Evolutionary conservation across 1,284 basidiomycete species (phyloP).

Genomic region (Ceratobasidium sp.): DNA sequence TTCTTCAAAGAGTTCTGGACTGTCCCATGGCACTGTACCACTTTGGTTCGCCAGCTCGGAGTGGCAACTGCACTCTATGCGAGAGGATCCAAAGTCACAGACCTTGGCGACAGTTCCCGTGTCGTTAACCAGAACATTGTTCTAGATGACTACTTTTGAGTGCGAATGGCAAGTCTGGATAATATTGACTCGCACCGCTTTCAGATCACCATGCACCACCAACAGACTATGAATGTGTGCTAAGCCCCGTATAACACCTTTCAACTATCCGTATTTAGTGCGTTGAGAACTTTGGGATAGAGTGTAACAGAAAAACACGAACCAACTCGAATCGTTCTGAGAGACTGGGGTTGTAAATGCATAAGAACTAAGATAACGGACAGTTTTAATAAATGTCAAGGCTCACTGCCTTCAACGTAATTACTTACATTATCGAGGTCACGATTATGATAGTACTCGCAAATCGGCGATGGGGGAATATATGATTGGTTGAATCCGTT

Average conservation of each 20-base stretch:
- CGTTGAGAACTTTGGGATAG: no score
- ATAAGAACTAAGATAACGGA: background rate
- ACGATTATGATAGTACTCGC: background rate
- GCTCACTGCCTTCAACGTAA: no score
- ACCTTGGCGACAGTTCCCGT: background rate
- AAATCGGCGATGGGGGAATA: background rate
- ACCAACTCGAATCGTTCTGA: no score
- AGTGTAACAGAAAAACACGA: no score
- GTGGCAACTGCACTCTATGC: slow-evolving; percentile 8
- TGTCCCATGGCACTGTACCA: slow-evolving; percentile 3
- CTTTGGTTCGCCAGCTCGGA: background rate
- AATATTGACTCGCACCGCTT: slow-evolving; percentile 15
- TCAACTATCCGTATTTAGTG: no score
- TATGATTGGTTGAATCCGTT: background rate
- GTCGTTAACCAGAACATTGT: slow-evolving; percentile 14
- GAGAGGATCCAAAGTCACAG: slow-evolving; percentile 38
- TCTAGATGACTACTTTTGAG: background rate
- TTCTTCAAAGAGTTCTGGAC: background rate
- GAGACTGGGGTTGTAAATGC: background rate
- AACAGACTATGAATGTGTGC: background rate
- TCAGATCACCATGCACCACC: slow-evolving; percentile 5
- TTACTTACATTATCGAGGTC: slow-evolving; percentile 5
- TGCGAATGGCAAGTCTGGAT: background rate
- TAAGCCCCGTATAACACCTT: slow-evolving; percentile 3
- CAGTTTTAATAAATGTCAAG: no score